Evolutionary conservation across 2,329 filamentous ascomycete genomes (phyloP), one percentile per base, ranked within the genome.

Genomic region (Alternaria triticina): DNA sequence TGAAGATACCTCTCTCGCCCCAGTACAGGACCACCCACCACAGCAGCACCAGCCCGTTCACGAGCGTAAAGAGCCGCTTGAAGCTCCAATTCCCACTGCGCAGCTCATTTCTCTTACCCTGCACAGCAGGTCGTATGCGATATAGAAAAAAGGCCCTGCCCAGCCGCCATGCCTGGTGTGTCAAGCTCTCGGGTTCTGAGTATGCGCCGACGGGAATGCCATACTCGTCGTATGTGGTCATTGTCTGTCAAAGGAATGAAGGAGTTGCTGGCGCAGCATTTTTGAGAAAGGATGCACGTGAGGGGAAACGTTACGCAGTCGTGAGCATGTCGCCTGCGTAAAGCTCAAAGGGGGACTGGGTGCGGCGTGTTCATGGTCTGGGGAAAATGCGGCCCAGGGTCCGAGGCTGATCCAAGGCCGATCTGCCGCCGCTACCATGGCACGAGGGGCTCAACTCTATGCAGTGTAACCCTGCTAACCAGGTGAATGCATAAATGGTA

Each of bases 1-100:
- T 84, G 79, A 96, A 98, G 36, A 90, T 86, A 80, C 87, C 91
- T 62, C 91, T 86, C 83, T 99, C 96, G 1, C 95, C 94, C 89
- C 92, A 96, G 68, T 96, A 88, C 66, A 99, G 74, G 20, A 91
- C 85, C 22, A 92, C 78, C 44, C 94, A 73, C 95, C 96, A 99
- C 49, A 94, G 62, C 12, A 87, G 76, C 17, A 92, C 88, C 67
- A 97, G 78, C 15, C 90, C 78, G 76, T 73, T 77, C 30, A 70
- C 74, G 46, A 77, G 57, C 8, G 68, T 77, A 11, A 77, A 60
- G 30, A 74, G n/a, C 33, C 68, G 65, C 54, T 68, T 70, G 52
- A 69, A 67, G 43, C 62, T 71, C 74, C 72, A 77, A n/a, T 67
- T 61, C 8, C 68, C 47, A 33, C 64, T 65, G 25, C 54, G 70